phyloP scores from a whole-genome alignment of 2,329 filamentous ascomycete genomes.

The Xylaria sp. region DNA sequence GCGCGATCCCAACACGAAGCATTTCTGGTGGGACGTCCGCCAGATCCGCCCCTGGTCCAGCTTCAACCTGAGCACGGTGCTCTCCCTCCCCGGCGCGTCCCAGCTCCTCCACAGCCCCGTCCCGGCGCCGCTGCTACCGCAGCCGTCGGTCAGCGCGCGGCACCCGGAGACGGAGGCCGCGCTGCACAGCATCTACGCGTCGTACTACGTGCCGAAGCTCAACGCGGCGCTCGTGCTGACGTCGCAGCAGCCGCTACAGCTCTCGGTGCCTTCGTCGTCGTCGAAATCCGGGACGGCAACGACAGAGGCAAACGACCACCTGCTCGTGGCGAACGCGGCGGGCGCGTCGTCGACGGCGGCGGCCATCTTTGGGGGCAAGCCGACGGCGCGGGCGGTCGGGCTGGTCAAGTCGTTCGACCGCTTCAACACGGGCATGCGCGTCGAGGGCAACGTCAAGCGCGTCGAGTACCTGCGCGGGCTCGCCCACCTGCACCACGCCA shows the following conservation, averaged over 20 bases:
- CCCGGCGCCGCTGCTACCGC: conserved; percentile 61
- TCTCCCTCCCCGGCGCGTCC: conserved; percentile 71
- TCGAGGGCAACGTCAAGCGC: conserved; percentile 79
- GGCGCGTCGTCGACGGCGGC: conserved; percentile 60
- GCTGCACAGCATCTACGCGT: conserved; percentile 74
- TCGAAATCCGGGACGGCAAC: conserved; percentile 39
- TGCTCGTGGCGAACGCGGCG: conserved; percentile 67
- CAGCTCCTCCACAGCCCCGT: conserved; percentile 73
- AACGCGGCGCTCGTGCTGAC: conserved; percentile 82
- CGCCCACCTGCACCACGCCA: conserved; percentile 82
- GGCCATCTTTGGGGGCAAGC: conserved; percentile 51
- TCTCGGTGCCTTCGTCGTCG: conserved; percentile 51
- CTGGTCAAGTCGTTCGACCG: conserved; percentile 90
- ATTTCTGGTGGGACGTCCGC: conserved; percentile 97
- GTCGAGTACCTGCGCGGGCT: conserved; percentile 89
- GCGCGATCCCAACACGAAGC: conserved; percentile 69
- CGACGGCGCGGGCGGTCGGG: conserved; percentile 54
- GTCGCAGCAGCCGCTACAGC: conserved; percentile 64
- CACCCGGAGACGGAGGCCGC: conserved; percentile 78
- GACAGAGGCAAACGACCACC: conserved; percentile 51
- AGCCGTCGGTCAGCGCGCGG: conserved; percentile 59
- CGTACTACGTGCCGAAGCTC: conserved; percentile 82
- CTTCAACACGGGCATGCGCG: conserved; percentile 94
- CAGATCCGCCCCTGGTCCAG: conserved; percentile 82
- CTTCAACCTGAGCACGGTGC: conserved; percentile 75